Evolutionary conservation across 2,329 filamentous ascomycete genomes (phyloP).

Genomic region (Penicillium sp.): DNA sequence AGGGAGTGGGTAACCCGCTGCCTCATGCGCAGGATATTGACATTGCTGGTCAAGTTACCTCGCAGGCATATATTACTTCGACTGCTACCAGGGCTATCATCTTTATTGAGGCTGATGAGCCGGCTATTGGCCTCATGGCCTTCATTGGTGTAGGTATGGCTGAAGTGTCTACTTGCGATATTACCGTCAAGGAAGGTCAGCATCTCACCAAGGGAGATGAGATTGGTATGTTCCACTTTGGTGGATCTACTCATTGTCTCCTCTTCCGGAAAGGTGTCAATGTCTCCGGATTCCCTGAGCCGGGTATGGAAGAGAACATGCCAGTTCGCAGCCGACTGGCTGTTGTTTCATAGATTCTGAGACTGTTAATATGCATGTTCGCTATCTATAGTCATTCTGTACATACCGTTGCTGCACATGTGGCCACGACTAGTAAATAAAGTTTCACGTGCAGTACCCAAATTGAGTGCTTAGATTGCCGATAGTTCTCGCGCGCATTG

Average conservation of each 20-base stretch:
- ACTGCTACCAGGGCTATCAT: conserved; percentile 70
- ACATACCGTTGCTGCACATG: too few relatives aligned
- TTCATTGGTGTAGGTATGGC: conserved; percentile 75
- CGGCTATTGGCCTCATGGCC: conserved; percentile 65
- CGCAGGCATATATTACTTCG: conserved; percentile 66
- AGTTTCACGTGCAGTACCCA: too few relatives aligned
- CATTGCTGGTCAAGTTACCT: conserved; percentile 31
- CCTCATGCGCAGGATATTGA: conserved; percentile 28
- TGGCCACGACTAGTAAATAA: too few relatives aligned
- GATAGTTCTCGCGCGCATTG: too few relatives aligned
- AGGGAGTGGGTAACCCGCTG: conserved; percentile 42
- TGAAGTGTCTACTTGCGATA: conserved; percentile 72
- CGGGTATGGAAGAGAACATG: conserved; percentile 25
- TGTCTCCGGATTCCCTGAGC: conserved; percentile 28
- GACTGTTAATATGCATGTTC: neutral
- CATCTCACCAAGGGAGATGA: conserved; percentile 68
- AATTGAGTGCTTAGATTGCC: too few relatives aligned
- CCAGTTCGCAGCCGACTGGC: conserved; percentile 29
- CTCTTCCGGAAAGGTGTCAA: conserved; percentile 53
- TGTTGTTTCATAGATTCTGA: conserved; percentile 6
- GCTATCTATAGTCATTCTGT: too few relatives aligned
- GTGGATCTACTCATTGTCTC: conserved; percentile 70
- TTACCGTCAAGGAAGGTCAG: conserved; percentile 67
- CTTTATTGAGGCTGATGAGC: conserved; percentile 68
- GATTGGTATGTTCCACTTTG: conserved; percentile 78